Conservation (phyloP, 2,329 filamentous ascomycete species). For the Arthrobotrys sinensis region DNA sequence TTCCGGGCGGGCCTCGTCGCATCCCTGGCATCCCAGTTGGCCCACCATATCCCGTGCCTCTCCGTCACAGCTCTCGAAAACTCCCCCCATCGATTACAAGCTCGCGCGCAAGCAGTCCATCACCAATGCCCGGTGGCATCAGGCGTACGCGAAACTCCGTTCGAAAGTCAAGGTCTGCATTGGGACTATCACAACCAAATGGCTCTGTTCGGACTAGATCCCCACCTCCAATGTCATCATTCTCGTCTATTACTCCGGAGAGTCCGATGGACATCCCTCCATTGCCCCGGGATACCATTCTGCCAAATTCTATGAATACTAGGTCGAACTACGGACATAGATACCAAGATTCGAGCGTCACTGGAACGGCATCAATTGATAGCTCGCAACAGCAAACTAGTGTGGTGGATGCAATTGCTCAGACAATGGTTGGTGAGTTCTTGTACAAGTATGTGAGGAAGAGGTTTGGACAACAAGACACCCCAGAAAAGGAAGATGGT, state of each 20-base stretch:
- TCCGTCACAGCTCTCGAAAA: slow-evolving; percentile 86
- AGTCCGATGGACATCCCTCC: slow-evolving; percentile 79
- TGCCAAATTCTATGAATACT: slow-evolving; percentile 70
- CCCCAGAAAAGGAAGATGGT: slow-evolving; percentile 77
- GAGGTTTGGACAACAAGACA: slow-evolving; percentile 80
- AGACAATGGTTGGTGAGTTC: slow-evolving; percentile 98
- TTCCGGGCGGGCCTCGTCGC: slow-evolving; percentile 58
- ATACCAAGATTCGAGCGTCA: slow-evolving; percentile 61
- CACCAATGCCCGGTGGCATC: slow-evolving; percentile 69
- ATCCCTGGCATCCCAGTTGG: slow-evolving; percentile 63
- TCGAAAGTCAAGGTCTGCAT: slow-evolving; percentile 88
- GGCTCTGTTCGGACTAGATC: slow-evolving; percentile 73
- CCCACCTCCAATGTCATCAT: slow-evolving; percentile 75
- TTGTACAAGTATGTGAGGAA: slow-evolving; percentile 92
- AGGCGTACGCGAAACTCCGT: slow-evolving; percentile 68
- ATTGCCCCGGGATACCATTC: slow-evolving; percentile 55
- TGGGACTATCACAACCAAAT: slow-evolving; percentile 74
- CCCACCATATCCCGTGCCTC: slow-evolving; percentile 93
- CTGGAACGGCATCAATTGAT: slow-evolving; percentile 71
- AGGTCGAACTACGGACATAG: slow-evolving; percentile 63
- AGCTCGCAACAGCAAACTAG: slow-evolving; percentile 78
- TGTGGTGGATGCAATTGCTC: slow-evolving; percentile 95
- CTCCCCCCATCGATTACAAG: slow-evolving; percentile 79
- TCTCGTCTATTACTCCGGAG: slow-evolving; percentile 77
- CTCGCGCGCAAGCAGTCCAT: slow-evolving; percentile 71